Percentiles rank a stretch among this genome's conserved stretches.
These are phyloP conservation scores for Fusarium burgessii DNA, from an alignment of 2,329 filamentous ascomycete species.

Conservation along the genomic window DNA sequence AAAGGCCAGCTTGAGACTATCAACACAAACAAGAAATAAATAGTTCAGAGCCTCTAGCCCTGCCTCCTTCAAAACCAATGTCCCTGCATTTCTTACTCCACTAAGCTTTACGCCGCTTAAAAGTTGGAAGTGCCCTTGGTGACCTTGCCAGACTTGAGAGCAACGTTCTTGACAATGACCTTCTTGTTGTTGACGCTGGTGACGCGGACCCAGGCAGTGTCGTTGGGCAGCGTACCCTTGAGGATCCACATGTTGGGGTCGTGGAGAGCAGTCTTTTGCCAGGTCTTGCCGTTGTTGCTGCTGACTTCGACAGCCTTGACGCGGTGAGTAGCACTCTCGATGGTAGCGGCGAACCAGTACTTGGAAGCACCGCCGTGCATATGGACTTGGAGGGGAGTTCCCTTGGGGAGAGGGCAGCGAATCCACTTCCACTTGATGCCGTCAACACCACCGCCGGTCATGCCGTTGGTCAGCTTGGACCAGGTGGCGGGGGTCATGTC, in stretches of 20 bases:
- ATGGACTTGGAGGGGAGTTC: constrained; percentile 10
- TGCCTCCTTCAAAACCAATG: not conserved
- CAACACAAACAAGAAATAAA: not conserved
- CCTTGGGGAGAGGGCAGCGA: constrained; percentile 6
- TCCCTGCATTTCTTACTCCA: not conserved
- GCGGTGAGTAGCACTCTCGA: constrained; percentile 18
- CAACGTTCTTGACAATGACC: constrained; percentile 19
- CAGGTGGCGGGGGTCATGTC: constrained; percentile 24
- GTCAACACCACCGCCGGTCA: constrained; percentile 10
- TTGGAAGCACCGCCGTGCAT: constrained; percentile 26
- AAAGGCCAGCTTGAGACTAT: not conserved
- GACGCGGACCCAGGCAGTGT: constrained; percentile 16
- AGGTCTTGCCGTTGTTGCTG: constrained; percentile 21
- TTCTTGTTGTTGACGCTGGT: constrained; percentile 25
- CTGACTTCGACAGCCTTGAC: constrained; percentile 23
- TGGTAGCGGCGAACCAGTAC: constrained; percentile 26
- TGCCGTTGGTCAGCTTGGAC: constrained; percentile 18
- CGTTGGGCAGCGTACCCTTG: constrained; percentile 14
- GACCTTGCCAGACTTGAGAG: constrained; percentile 12
- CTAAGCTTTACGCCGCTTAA: not conserved
- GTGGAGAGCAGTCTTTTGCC: not conserved
- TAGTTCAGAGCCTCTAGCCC: not conserved
- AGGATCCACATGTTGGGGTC: constrained; percentile 25
- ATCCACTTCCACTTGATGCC: constrained; percentile 32
- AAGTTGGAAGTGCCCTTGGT: constrained; percentile 22